Evolutionary conservation across 2,329 filamentous ascomycete genomes (phyloP).

Genomic region (Fusarium decemcellulare): DNA sequence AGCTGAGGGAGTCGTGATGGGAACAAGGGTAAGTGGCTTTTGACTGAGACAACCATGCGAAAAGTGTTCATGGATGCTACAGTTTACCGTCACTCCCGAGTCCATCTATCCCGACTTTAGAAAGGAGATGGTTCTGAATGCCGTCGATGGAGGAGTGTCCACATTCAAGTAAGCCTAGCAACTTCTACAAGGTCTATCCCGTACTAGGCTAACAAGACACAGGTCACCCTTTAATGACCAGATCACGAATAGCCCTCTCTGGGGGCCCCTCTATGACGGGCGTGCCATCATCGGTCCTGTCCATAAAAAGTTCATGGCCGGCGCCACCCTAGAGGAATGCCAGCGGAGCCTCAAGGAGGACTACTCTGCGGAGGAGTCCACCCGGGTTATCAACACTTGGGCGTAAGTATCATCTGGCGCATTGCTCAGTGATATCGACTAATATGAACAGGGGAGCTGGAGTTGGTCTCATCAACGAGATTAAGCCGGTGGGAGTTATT

Average conservation of each 20-base stretch:
- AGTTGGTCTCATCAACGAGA: constrained; percentile 60
- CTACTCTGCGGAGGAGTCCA: constrained; percentile 51
- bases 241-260: constrained; percentile 55
- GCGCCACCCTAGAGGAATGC: constrained; percentile 60
- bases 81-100: constrained; percentile 62
- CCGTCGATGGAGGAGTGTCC: constrained; percentile 59
- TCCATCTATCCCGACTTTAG: constrained; percentile 57
- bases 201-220: background rate
- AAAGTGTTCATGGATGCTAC: constrained; percentile 3
- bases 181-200: background rate
- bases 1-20: constrained; percentile 61
- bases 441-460: constrained; percentile 55
- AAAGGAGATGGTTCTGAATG: constrained; percentile 58
- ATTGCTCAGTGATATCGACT: background rate
- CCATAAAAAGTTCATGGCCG: constrained; percentile 56
- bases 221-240: constrained; percentile 60
- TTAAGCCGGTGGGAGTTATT: constrained; percentile 58
- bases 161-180: constrained; percentile 59
- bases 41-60: too few species aligned
- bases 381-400: constrained; percentile 54
- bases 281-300: constrained; percentile 57
- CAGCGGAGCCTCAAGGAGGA: constrained; percentile 55
- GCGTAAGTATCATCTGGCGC: constrained; percentile 48
- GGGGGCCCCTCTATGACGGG: constrained; percentile 61
- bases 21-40: constrained; percentile 54